Evolutionary conservation across 2,329 filamentous ascomycete genomes (phyloP), one percentile per base, ranked within the genome.

Genomic region (Colletotrichum musae): DNA sequence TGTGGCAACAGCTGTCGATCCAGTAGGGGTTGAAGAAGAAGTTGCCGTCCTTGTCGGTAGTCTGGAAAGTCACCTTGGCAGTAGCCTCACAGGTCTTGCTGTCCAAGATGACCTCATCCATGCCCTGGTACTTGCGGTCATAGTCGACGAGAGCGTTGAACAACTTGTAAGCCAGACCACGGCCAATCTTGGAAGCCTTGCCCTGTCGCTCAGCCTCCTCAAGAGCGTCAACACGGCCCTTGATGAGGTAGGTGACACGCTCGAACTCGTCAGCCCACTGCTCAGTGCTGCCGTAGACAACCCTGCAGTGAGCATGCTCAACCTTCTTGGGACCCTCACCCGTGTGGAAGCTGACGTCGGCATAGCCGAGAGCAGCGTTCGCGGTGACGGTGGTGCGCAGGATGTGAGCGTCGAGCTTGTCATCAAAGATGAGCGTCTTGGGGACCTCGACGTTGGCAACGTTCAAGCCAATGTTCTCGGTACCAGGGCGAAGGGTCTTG

Each of bases 111-210:
- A 91, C 87, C 63, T 88, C 86, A 47, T 89, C 83, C 80, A 90
- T 89, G 26, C 87, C 88, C 60, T 82, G 83, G 75, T 88, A 91
- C 45, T 82, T 81, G 9, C 75, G 77, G 16, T 83, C 80, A 71
- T 90, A 91, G 73, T 89, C 86, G 6, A 90, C 88, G 0, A 90
- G 79, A 50, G 86, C 84, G 12, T 78, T 74, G 73, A 89, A 89
- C 1, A 89, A 86, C 81, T 94, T 95, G 86, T 96, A 96, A 15
- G 92, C 91, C 82, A 94, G 88, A 41, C 92, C 92, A 28, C 92
- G 89, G 58, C 92, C 88, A 71, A 94, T 88, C 80, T 93, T 92
- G 77, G 92, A 92, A 32, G 92, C 91, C 64, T 88, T 86, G 47
- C 92, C 92, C 41, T 84, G 85, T 74, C 88, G 82, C 64, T 92